Evolutionary conservation across 106 monocot species (phyloP).

Genomic region (Dendrobium chrysotoxum): DNA sequence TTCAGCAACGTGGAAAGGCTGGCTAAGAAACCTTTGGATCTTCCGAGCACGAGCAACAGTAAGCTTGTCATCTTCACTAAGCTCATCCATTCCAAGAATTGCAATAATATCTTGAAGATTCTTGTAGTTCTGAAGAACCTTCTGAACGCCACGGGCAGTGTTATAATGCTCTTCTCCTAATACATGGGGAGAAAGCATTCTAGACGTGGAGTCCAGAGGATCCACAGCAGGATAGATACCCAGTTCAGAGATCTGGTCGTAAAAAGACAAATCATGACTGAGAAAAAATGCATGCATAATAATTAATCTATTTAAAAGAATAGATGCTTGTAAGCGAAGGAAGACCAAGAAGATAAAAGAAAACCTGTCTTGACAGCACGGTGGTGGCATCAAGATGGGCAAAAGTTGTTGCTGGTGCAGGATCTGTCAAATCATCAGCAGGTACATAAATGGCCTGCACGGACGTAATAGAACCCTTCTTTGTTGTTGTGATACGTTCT

Average conservation of each 20-base stretch:
- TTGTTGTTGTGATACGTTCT: conserved; percentile 81
- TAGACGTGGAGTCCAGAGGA: conserved; percentile 76
- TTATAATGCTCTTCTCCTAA: conserved; percentile 76
- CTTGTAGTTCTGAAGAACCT: conserved; percentile 85
- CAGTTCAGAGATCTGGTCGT: conserved; percentile 56
- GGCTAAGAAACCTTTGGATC: conserved; percentile 67
- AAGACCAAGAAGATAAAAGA: background rate
- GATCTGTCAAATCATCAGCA: conserved; percentile 91
- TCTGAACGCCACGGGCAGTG: conserved; percentile 78
- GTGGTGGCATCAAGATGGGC: conserved; percentile 92
- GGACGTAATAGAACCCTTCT: conserved; percentile 84
- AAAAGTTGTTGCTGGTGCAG: conserved; percentile 83
- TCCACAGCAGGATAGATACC: conserved; percentile 81
- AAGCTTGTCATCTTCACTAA: conserved; percentile 77
- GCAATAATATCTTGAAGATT: conserved; percentile 90
- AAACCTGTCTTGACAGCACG: conserved; percentile 72
- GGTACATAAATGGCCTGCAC: conserved; percentile 91
- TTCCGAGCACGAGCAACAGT: conserved; percentile 77
- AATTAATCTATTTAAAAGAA: background rate
- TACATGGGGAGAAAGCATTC: conserved; percentile 79
- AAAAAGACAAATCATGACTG: background rate
- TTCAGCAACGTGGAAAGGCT: conserved; percentile 81
- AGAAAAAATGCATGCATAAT: background rate
- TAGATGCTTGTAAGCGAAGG: background rate
- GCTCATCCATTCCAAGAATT: conserved; percentile 85